Evolutionary conservation across 805 yeast genomes (phyloP), one percentile per base, ranked within the genome.

Genomic region (Scheffersomyces lignosus): DNA sequence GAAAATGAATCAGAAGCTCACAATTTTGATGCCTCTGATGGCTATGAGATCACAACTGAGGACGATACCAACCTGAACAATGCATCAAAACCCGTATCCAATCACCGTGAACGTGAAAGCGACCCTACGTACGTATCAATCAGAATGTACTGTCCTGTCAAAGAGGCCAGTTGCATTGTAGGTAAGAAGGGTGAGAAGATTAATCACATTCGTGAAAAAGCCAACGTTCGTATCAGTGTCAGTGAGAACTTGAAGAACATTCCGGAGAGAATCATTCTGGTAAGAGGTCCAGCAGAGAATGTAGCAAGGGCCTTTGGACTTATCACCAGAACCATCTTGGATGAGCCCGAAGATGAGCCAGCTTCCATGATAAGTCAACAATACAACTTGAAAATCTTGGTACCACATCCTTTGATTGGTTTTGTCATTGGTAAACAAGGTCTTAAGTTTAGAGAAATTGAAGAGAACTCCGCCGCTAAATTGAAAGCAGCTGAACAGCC

Each of bases 271-370:
- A 81, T 87, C 22, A 73, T 87, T 17, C 75, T 80, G 43, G 82
- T 87, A 3, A 70, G 82, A 42, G 96, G 96, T 0, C 66, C 84
- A 0, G 75, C 89, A 2, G 90, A 84, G 46, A 73, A 79, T 47
- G 91, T 85, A 5, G 90, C 96, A 10, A 80, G 80, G 54, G 91
- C 93, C 0, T 83, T 83, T 59, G 93, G 93, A 0, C 62, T 86
- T 45, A 77, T 87, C 24, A 75, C 80, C 0, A 73, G 90, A 47
- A 74, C 82, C 3, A 72, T 87, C 4, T 64, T 77, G 41, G 82
- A 78, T 37, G 91, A 83, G 49, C 80, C 83, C 3, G 78, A 79
- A 45, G 81, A 78, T 43, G 74, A 70, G 40, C 78, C 86, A 3
- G 81, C 87, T 1, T 65, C 75, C 2, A 62, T 73, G 22, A 68